Evolutionary conservation across 23 red algal genomes (phyloP), one percentile per base, ranked within the genome.

Genomic region (Cyanidiococcus yangmingshanensis): DNA sequence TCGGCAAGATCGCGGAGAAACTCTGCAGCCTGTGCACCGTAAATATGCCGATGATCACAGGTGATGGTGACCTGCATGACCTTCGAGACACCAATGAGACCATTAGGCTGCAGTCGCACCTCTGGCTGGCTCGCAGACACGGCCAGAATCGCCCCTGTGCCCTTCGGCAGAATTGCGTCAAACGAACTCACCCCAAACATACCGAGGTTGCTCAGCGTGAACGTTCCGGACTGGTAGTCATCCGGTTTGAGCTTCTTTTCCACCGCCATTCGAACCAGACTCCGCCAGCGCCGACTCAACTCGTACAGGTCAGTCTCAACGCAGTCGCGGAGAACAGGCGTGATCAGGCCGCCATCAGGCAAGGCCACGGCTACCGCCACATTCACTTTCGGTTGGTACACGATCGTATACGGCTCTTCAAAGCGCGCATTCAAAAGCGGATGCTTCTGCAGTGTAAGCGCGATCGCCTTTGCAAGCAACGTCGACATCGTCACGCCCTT

Each of bases 111-210:
- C 38, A 98, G 45, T n/a, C 37, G 81, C 30, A 98, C 94, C 17
- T 82, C 59, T 38, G 94, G 94, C 76, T 89, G 79, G 32, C 83
- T 88, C 21, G 88, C 94, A 50, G 68, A 80, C 33, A 98, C 68
- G 0, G 94, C 94, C 0, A 98, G 83, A 67, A 98, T 98, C 0
- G 80, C 82, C 7, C 88, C 88, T 35, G 87, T 88, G 50, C 89
- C 89, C 41, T 82, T 79, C 3, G 94, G 94, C 76, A 98, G 54
- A 41, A 98, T 89, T 1, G 94, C 89, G 74, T 98, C 89, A 51
- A 98, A 98, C 45, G 77, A 59, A 57, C 77, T 76, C 1, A 98
- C 94, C 0, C 94, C 94, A 79, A 89, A 98, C 94, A 98, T 98
- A 58, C 94, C 94, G 51, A 98, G 50, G 76, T 98, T 98, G 84